These are phyloP conservation scores for Russula sp. DNA, from an alignment of 768 basidiomycete species.

Conservation along the genomic window DNA sequence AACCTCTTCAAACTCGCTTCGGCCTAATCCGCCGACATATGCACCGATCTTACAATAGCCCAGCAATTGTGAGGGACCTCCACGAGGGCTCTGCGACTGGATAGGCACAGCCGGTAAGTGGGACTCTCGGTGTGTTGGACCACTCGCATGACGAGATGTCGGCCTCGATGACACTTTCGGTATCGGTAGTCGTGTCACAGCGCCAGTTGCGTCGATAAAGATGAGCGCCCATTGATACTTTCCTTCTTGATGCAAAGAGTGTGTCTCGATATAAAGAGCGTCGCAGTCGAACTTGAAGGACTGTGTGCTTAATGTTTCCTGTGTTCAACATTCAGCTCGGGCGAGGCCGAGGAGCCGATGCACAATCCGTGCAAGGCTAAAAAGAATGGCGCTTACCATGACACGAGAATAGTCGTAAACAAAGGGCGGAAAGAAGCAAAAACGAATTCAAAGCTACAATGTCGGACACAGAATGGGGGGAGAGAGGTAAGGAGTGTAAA, in stretches of 20 bases:
- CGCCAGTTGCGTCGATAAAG: conserved; percentile 15
- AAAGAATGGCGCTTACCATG: conserved; percentile 8
- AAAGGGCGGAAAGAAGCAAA: neutral
- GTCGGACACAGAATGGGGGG: neutral
- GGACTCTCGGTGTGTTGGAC: conserved; percentile 15
- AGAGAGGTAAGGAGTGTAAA: neutral
- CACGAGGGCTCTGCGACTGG: conserved; percentile 1
- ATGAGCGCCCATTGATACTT: conserved; percentile 22
- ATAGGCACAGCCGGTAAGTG: conserved; percentile 3
- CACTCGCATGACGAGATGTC: conserved; percentile 11
- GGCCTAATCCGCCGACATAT: conserved; percentile 15
- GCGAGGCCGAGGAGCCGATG: neutral
- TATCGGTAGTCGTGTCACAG: conserved; percentile 12
- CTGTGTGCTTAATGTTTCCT: conserved; percentile 18
- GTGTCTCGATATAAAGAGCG: conserved; percentile 24
- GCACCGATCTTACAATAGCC: conserved; percentile 23
- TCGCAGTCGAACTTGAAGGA: conserved; percentile 22
- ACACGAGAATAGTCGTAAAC: neutral
- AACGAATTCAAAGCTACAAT: neutral
- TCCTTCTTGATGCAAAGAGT: conserved; percentile 23
- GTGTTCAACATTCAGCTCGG: neutral
- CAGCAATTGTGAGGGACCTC: conserved; percentile 15
- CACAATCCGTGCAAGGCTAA: neutral
- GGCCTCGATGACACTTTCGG: conserved; percentile 16
- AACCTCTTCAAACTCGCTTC: conserved; percentile 17